A percentile compares a stretch with the other conserved stretches of the same genome.
These are phyloP conservation scores for Calonectria honghensis DNA, from an alignment of 2,329 filamentous ascomycete genomes.

Conservation along the genomic window DNA sequence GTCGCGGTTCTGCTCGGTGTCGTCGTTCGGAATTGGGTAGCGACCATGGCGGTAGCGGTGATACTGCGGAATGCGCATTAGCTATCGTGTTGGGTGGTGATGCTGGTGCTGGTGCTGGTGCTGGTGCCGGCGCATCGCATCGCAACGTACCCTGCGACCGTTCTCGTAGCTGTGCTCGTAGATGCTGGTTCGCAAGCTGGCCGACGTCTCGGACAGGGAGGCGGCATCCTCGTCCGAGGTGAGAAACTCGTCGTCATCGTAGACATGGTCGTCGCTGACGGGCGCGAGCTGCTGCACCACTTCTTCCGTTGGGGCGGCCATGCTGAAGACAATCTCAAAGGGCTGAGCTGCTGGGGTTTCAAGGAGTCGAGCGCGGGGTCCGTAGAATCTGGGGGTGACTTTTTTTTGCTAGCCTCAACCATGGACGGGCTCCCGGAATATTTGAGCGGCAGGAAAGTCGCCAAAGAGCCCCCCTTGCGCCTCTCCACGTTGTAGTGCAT, in stretches of 20 bases:
- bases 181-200: conserved; percentile 17
- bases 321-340: not conserved
- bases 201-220: conserved; percentile 7
- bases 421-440: conserved; percentile 19
- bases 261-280: not conserved
- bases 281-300: conserved; percentile 2
- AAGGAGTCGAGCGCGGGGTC: conserved; percentile 13
- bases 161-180: conserved; percentile 27
- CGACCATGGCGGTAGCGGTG: conserved; percentile 36
- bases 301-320: conserved; percentile 2
- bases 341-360: not conserved
- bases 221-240: conserved; percentile 17
- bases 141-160: conserved; percentile 11
- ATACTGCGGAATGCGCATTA: conserved; percentile 5
- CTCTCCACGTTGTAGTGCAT: conserved; percentile 27
- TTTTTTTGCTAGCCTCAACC: conserved; percentile 2
- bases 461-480: not conserved
- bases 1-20: conserved; percentile 52
- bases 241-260: conserved; percentile 7
- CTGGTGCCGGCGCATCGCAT: not conserved
- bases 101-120: not conserved
- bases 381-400: conserved; percentile 8
- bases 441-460: conserved; percentile 13
- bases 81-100: not conserved
- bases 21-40: conserved; percentile 53